Base-by-base conservation (phyloP, 495 filamentous ascomycete genomes). In the Annulohypoxylon bovei region DNA sequence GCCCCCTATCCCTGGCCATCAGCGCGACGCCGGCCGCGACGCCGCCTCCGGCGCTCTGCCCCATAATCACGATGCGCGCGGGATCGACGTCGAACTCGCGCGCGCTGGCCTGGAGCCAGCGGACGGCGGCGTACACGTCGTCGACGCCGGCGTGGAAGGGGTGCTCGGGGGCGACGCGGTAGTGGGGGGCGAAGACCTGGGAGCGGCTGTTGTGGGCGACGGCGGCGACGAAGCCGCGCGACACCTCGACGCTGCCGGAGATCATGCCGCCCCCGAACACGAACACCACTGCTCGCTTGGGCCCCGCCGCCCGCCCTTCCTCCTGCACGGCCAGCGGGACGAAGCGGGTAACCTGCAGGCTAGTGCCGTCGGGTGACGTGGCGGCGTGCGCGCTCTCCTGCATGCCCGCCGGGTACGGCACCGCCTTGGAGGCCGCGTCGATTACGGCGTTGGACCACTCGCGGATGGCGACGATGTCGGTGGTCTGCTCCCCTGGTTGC, bases 161-260 rank as follows among this genome's bases (percentile, higher is more conserved):
- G 47, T 78, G 40, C 52, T 84, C 83, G 6, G 82, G 83, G 0
- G 81, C 78, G 6, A 81, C 60, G 0, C 83, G 79, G 67, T 85
- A 85, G 0, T 78, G 65, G 1, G 81, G 78, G 3, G 76, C 74
- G 49, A 78, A 79, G 60, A 81, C 53, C 33, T 74, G 58, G 16
- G 75, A 56, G 8, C 62, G 67, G 18, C 74, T 68, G 1, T 33
- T 30, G 27, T 71, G 33, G 12, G 74, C 73, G 6, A 77, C 65
- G 12, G 64, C 68, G 9, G 71, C 65, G 16, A 77, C 70, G 4
- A 46, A 33, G 7, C 55, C 25, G 3, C 66, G 30, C 57, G 68
- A 76, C 20, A 66, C 44, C 12, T 54, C 50, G 16, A 78, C 68
- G 25, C 57, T 74, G 28, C 79, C 78, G 5, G 69, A 61, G 16